Base-by-base conservation (phyloP, 441 rosid genomes). In the Brassica balearica region DNA sequence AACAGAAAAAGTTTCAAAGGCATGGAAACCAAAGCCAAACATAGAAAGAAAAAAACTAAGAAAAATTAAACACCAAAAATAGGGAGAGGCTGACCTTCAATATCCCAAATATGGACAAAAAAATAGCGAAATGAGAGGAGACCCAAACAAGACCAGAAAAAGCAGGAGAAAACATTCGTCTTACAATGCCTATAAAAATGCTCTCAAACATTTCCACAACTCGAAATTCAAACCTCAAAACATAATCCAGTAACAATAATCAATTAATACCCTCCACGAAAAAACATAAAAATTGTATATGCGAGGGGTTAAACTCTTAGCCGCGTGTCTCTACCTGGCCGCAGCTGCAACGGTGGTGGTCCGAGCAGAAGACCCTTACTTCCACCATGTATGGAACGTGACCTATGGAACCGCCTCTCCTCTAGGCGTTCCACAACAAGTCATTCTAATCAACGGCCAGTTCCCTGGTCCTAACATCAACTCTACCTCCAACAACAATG, bases 401-500 rank as follows among this genome's bases (percentile, higher is more conserved):
- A 84, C 90, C 55, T 91, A 88, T 46, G 97, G 93, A 34, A 88
- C 88, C 61, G 74, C 78, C 8, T 83, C 91, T 67, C 92, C 97
- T 7, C 63, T 90, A 6, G 89, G 93, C 0, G 76, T 85, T 46
- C 89, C 91, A 9, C 93, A 91, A 36, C 87, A 90, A 73, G 93
- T 69, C 32, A 91, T 91, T 73, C 88, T 88, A 36, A 88, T 90
- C 62, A 58, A 58, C 62, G 62, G 62, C 62, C 72, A 90, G 41
- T 91, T 90, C 73, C 92, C 94, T 0, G 94, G 92, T n/a, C 96
- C 96, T 10, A 82, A 74, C 78, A 80, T 91, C 63, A 91, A 91
- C 72, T 81, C 89, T 58, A 58, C 62, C 12, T 58, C 62, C 11
- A 58, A 58, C 62, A 58, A 58, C 62, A 58, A 58, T 8, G 6